Conservation (phyloP, 345 rosid genomes). For the Tarenaya hassleriana region DNA sequence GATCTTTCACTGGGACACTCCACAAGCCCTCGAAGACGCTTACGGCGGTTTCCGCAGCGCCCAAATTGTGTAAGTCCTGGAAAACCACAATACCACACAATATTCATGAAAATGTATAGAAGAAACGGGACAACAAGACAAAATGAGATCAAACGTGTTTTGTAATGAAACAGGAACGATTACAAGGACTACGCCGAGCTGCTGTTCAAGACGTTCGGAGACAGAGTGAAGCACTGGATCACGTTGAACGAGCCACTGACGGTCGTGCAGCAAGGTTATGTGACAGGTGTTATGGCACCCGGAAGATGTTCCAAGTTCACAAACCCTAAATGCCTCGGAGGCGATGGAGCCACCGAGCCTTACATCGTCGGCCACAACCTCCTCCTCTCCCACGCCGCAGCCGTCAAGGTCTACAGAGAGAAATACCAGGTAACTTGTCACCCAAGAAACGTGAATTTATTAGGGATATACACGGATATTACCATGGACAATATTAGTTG, state of each 20-base stretch:
- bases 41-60: slow-evolving; percentile 28
- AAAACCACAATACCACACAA: background rate
- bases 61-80: slow-evolving; percentile 28
- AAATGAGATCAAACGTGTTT: background rate
- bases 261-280: background rate
- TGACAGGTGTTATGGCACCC: slow-evolving; percentile 2
- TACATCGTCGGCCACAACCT: slow-evolving; percentile 11
- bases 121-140: background rate
- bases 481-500: no score
- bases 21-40: slow-evolving; percentile 27
- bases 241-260: slow-evolving; percentile 27
- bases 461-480: no score
- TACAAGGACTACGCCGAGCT: slow-evolving; percentile 25
- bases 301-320: slow-evolving; percentile 13
- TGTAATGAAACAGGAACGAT: slow-evolving; percentile 18
- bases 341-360: slow-evolving; percentile 12
- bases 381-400: slow-evolving; percentile 26
- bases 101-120: background rate
- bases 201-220: slow-evolving; percentile 29
- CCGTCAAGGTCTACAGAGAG: slow-evolving; percentile 16
- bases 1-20: slow-evolving; percentile 32
- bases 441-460: no score
- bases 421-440: slow-evolving; percentile 8
- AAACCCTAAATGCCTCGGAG: slow-evolving; percentile 8
- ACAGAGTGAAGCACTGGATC: slow-evolving; percentile 30